These are phyloP conservation scores for Nemania sp. DNA, from an alignment of 2,329 filamentous ascomycete genomes.

Conservation along the genomic window DNA sequence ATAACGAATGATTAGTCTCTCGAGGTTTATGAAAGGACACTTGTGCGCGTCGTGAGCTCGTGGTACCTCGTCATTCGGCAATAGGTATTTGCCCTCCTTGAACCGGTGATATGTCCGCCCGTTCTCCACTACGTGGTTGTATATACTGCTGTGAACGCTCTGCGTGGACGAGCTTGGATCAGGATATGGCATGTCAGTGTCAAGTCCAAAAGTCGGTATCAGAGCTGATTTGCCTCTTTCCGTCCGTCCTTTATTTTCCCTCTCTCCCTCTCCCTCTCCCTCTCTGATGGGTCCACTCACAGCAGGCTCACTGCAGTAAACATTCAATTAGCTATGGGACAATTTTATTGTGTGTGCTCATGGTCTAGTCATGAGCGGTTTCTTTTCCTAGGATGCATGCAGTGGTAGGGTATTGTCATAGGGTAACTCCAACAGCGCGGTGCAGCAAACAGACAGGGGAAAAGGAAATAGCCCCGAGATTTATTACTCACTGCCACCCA, in stretches of 20 bases:
- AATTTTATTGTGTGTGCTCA: no score
- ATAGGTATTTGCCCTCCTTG: slow-evolving; percentile 36
- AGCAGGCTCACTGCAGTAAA: slow-evolving; percentile 23
- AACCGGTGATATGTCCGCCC: slow-evolving; percentile 36
- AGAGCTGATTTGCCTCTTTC: no score
- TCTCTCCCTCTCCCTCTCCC: no score
- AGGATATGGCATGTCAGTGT: slow-evolving; percentile 2
- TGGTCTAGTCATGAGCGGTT: neutral
- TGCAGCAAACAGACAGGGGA: neutral
- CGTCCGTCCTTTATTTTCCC: no score
- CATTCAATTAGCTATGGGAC: neutral
- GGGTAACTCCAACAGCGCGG: no score
- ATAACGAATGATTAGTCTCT: neutral
- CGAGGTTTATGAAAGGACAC: neutral
- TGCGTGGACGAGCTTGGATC: slow-evolving; percentile 31
- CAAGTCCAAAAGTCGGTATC: neutral
- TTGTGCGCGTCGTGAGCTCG: neutral
- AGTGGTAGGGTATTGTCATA: neutral
- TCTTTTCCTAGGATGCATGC: no score
- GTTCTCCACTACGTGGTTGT: slow-evolving; percentile 34
- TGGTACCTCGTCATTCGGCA: slow-evolving; percentile 35
- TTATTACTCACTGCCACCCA: slow-evolving; percentile 25
- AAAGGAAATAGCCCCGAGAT: neutral
- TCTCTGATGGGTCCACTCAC: slow-evolving; percentile 23
- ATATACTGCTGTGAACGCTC: slow-evolving; percentile 31